Conservation (phyloP, 305 asterid genomes). For the Fraxinus albicans region DNA sequence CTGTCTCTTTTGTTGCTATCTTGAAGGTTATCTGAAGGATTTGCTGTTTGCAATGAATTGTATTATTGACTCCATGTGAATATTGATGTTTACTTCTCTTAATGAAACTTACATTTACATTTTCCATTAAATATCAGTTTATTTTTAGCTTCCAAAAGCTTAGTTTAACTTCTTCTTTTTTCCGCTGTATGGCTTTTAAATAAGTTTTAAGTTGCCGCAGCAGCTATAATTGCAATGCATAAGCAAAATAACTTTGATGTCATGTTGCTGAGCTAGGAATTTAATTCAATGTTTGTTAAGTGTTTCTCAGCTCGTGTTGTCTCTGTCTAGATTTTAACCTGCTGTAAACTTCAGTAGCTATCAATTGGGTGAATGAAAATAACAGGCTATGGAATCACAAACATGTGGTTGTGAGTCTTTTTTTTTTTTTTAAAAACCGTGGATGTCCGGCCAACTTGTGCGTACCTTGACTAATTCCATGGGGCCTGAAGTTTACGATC, state of each 20-base stretch:
- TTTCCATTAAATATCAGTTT: neutral
- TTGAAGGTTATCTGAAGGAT: neutral
- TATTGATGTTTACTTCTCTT: neutral
- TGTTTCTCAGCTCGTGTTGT: neutral
- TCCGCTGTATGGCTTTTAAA: neutral
- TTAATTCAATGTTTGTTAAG: neutral
- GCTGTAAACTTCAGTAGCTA: neutral
- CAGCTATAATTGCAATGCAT: neutral
- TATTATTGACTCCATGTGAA: neutral
- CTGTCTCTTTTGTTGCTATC: neutral
- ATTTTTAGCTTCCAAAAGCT: slow-evolving; percentile 8
- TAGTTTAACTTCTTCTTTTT: neutral
- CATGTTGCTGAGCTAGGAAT: neutral
- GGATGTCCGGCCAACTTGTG: too few relatives aligned
- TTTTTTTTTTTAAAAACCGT: too few relatives aligned
- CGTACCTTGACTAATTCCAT: too few relatives aligned
- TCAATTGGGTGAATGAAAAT: neutral
- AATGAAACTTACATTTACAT: neutral
- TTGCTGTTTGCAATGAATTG: neutral
- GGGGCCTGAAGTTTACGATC: too few relatives aligned
- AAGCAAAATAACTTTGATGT: neutral
- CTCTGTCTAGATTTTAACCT: neutral
- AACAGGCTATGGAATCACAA: neutral
- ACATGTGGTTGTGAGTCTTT: neutral
- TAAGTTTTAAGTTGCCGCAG: neutral